phyloP scores from a whole-genome alignment of 352 stramenopile species.

The Pythium periplocum region DNA sequence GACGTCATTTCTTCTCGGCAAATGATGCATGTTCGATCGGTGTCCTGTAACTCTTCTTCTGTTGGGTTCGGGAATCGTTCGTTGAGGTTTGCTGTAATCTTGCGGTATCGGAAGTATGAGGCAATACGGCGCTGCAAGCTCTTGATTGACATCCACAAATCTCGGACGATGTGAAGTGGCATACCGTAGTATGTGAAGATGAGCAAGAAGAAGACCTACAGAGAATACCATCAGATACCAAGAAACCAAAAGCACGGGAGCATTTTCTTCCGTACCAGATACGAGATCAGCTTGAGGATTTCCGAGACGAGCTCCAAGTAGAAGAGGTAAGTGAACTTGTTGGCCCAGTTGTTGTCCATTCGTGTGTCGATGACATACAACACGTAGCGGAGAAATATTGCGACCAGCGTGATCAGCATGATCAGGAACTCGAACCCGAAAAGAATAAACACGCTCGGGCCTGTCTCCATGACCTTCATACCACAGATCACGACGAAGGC shows the following conservation, averaged over 20 bases:
- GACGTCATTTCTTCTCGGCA: slow-evolving; percentile 93
- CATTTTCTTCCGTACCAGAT: slow-evolving; percentile 60
- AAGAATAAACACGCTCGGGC: slow-evolving; percentile 91
- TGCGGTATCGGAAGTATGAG: slow-evolving; percentile 90
- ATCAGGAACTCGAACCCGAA: slow-evolving; percentile 98
- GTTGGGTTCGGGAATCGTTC: slow-evolving; percentile 94
- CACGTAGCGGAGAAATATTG: slow-evolving; percentile 85
- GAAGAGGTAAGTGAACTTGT: slow-evolving; percentile 91
- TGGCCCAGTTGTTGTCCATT: slow-evolving; percentile 86
- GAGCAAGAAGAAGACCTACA: slow-evolving; percentile 94
- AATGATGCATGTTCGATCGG: slow-evolving; percentile 94
- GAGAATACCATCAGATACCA: slow-evolving; percentile 4
- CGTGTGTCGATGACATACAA: slow-evolving; percentile 93
- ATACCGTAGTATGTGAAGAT: slow-evolving; percentile 98
- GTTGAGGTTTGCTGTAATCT: slow-evolving; percentile 95
- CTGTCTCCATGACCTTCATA: slow-evolving; percentile 70
- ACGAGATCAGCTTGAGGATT: slow-evolving; percentile 94
- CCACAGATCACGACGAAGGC: slow-evolving; percentile 87
- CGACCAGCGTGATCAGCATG: slow-evolving; percentile 89
- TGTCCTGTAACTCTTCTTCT: slow-evolving; percentile 92
- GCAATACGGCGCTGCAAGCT: slow-evolving; percentile 77
- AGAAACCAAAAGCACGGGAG: background rate
- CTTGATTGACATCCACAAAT: slow-evolving; percentile 93
- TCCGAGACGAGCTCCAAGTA: slow-evolving; percentile 95
- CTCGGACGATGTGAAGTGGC: slow-evolving; percentile 96